These are phyloP conservation scores for Rhinocladiella similis DNA, from an alignment of 2,329 filamentous ascomycete species.

Conservation along the genomic window DNA sequence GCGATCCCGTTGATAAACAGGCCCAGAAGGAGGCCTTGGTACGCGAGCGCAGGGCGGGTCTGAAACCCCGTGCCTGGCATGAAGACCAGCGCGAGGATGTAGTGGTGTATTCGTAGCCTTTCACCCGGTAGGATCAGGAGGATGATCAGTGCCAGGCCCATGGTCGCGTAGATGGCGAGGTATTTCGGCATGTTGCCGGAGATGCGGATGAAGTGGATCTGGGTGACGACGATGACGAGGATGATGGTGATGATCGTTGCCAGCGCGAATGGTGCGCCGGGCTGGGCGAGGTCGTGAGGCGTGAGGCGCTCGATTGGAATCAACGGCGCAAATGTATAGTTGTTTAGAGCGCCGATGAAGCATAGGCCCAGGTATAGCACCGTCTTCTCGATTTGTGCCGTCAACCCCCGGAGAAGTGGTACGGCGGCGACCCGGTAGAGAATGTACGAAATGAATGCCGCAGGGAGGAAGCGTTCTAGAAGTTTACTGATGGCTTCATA, in stretches of 20 bases:
- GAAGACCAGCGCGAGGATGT: constrained; percentile 82
- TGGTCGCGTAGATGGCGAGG: constrained; percentile 72
- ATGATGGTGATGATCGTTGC: constrained; percentile 74
- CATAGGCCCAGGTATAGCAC: constrained; percentile 85
- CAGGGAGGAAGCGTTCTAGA: constrained; percentile 79
- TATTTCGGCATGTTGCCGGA: constrained; percentile 79
- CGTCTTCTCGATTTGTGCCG: constrained; percentile 85
- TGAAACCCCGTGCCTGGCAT: constrained; percentile 87
- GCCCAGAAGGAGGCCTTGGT: constrained; percentile 85
- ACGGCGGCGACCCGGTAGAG: constrained; percentile 81
- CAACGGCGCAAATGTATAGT: constrained; percentile 84
- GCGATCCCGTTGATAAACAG: constrained; percentile 93
- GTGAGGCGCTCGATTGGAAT: constrained; percentile 94
- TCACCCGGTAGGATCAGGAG: constrained; percentile 73
- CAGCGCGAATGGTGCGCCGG: constrained; percentile 81
- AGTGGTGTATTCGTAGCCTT: constrained; percentile 89
- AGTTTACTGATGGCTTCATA: constrained; percentile 74
- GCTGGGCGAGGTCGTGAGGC: constrained; percentile 86
- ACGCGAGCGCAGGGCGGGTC: constrained; percentile 78
- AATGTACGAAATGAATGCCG: constrained; percentile 82
- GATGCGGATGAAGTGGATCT: constrained; percentile 82
- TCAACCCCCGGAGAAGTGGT: constrained; percentile 69
- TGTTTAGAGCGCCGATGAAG: constrained; percentile 89
- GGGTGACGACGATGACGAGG: constrained; percentile 66
- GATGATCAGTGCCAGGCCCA: constrained; percentile 67